A percentile compares a stretch with the other conserved stretches of the same genome.
Evolutionary conservation across 2,329 filamentous ascomycete species (phyloP).

Genomic region (Tolypocladium amazonense): DNA sequence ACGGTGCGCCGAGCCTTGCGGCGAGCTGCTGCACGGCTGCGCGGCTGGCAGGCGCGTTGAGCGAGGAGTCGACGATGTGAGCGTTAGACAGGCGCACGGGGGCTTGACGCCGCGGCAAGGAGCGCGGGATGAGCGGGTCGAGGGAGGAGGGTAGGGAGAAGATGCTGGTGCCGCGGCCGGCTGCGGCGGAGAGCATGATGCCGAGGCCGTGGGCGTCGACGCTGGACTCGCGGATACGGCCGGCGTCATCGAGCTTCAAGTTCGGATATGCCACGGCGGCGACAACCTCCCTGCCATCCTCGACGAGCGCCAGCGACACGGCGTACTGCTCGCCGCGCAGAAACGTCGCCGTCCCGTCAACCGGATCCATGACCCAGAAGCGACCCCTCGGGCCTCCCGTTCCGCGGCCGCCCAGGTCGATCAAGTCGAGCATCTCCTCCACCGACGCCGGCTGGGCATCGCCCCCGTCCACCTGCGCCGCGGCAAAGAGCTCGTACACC

Average conservation of each 20-base stretch:
- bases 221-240: slow-evolving; percentile 22
- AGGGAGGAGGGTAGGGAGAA: slow-evolving; percentile 11
- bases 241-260: slow-evolving; percentile 24
- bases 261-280: slow-evolving; percentile 55
- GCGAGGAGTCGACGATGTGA: slow-evolving; percentile 23
- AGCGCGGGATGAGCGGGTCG: slow-evolving; percentile 8
- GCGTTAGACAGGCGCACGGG: slow-evolving; percentile 10
- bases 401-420: slow-evolving; percentile 44
- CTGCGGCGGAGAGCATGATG: slow-evolving; percentile 22
- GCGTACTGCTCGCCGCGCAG: slow-evolving; percentile 52
- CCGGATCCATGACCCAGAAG: slow-evolving; percentile 54
- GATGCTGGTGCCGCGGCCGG: slow-evolving; percentile 18
- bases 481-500: slow-evolving; percentile 45
- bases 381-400: slow-evolving; percentile 23
- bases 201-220: slow-evolving; percentile 23
- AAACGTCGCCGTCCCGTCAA: slow-evolving; percentile 54
- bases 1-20: slow-evolving; percentile 16
- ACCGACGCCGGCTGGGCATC: slow-evolving; percentile 21
- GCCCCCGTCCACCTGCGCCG: slow-evolving; percentile 4
- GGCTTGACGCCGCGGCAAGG: slow-evolving; percentile 10
- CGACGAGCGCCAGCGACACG: slow-evolving; percentile 47
- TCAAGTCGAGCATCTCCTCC: slow-evolving; percentile 49
- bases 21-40: slow-evolving; percentile 20
- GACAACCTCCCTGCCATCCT: slow-evolving; percentile 44
- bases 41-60: slow-evolving; percentile 18